Percentiles rank a stretch among this genome's conserved stretches.
These are phyloP conservation scores for Trichoderma lentiforme DNA, from an alignment of 2,329 filamentous ascomycete genomes.

Conservation along the genomic window DNA sequence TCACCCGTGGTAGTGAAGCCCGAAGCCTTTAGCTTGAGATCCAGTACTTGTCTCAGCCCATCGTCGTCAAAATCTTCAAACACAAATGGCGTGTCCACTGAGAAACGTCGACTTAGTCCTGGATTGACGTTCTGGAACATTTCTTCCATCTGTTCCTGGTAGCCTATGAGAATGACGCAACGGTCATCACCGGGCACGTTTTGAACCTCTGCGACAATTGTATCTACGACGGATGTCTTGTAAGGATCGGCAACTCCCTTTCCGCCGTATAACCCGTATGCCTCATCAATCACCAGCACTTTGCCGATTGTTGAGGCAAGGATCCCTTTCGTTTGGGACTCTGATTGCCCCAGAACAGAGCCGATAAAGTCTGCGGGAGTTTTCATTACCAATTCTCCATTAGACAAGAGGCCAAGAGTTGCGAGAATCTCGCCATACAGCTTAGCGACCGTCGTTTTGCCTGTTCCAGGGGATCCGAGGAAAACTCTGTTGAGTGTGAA, in stretches of 20 bases:
- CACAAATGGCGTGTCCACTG: slow-evolving; percentile 57
- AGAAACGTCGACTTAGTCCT: slow-evolving; percentile 64
- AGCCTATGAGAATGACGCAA: slow-evolving; percentile 69
- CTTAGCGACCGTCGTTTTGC: slow-evolving; percentile 73
- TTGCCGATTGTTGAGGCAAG: slow-evolving; percentile 65
- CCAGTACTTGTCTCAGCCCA: slow-evolving; percentile 58
- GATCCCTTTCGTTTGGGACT: slow-evolving; percentile 69
- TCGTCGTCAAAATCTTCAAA: slow-evolving; percentile 66
- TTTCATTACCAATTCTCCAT: slow-evolving; percentile 68
- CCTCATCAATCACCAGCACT: slow-evolving; percentile 77
- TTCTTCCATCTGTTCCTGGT: slow-evolving; percentile 63
- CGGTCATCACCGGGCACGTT: slow-evolving; percentile 67
- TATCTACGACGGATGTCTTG: slow-evolving; percentile 67
- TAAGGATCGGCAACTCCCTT: slow-evolving; percentile 36
- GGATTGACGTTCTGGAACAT: slow-evolving; percentile 76
- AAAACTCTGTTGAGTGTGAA: slow-evolving; percentile 68
- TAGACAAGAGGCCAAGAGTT: slow-evolving; percentile 64
- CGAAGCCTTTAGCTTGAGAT: slow-evolving; percentile 58
- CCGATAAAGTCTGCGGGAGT: slow-evolving; percentile 74
- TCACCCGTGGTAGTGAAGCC: slow-evolving; percentile 50
- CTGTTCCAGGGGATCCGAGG: slow-evolving; percentile 68
- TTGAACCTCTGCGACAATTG: slow-evolving; percentile 70
- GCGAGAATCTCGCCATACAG: slow-evolving; percentile 67
- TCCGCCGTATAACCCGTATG: slow-evolving; percentile 60
- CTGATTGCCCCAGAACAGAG: slow-evolving; percentile 59